Evolutionary conservation across 768 basidiomycete genomes (phyloP), one percentile per base, ranked within the genome.

Genomic region (Glaciozyma antarctica): DNA sequence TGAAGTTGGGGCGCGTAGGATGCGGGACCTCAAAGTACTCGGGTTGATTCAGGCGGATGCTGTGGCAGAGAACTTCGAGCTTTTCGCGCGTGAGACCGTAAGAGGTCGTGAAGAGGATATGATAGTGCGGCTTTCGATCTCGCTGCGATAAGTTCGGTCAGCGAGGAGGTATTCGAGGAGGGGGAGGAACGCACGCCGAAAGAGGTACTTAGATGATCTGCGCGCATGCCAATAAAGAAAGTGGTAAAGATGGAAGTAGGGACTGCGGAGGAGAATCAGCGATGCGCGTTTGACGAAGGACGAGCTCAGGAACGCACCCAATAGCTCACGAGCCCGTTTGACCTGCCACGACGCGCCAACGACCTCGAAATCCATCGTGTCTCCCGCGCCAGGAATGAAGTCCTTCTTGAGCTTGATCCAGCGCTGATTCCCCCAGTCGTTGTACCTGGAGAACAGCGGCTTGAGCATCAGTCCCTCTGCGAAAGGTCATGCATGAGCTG

Each of bases 321-420:
- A 77, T 9, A 95, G 79, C 60, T 86, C 86, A 60, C 88, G 77
- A 5, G 81, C 92, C 13, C 92, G 85, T 81, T 73, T 85, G 41
- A 51, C 51, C 43, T 66, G 47, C 58, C 89, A 92, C 0, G 81
- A 78, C 24, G 85, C 89, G 2, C 83, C 92, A 24, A 94, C 77
- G 43, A 94, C 73, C 5, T 84, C 84, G 63, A 94, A 80, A 75
- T 92, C 89, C 21, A 92, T 70, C 7, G 83, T 81, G 75, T 97
- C 92, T 24, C 90, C 89, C 53, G 86, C 81, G 6, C 86, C 86
- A 1, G 85, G 84, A 47, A 97, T 89, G 67, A 94, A 94, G 75
- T 97, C 92, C 73, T 47, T 74, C 72, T 64, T 75, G 19, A 64
- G 58, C 54, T 64, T 65, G 17, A 64, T 34, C 68, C 55, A 43